Base-by-base conservation (phyloP, 345 rosid genomes). In the Moricandia arvensis region DNA sequence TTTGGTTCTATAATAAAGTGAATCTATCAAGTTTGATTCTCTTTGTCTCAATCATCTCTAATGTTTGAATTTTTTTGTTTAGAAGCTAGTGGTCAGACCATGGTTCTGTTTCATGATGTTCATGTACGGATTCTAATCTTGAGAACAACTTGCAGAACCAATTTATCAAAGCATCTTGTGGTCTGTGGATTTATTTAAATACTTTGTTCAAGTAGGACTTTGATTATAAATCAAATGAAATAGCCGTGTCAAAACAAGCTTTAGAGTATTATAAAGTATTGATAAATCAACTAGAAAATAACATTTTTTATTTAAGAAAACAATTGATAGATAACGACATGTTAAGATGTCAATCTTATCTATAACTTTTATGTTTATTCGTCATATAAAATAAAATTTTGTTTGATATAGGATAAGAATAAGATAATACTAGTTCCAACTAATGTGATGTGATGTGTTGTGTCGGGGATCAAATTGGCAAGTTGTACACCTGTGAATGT, bases 1-100 rank as follows among this genome's bases (percentile, higher is more conserved):
- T 63, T 71, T 70, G 80, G 66, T 70, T 70, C 71, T 66, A 41
- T 70, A 76, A 76, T 76, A 70, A 54, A 18, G 80, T 69, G 75
- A 69, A 76, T 63, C 66, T 49, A 64, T 76, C 31, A 34, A 64
- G 60, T 26, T 60, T 69, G 51, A 54, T 53, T 54, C 5, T 54
- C 15, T 34, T 9, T 53, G 8, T 54, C 54, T 53, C 6, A 17
- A 1, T 35, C 12, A 13, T 73, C 63, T 49, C 7, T 38, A 8
- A 8, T 57, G 61, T 61, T 47, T 65, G 33, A 18, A 11, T 8
- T 34, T 34, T 2, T 37, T 35, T 13, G 11, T n/a, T 31, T 31
- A n/a, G 1, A 12, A 13, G 16, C 51, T 43, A 12, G 51, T 43
- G 13, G 33, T 33, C 33, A 53, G 55, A 15, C 8, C 9, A 49